Conservation (phyloP, 352 stramenopile genomes). For the Phytophthora ohioensis region DNA sequence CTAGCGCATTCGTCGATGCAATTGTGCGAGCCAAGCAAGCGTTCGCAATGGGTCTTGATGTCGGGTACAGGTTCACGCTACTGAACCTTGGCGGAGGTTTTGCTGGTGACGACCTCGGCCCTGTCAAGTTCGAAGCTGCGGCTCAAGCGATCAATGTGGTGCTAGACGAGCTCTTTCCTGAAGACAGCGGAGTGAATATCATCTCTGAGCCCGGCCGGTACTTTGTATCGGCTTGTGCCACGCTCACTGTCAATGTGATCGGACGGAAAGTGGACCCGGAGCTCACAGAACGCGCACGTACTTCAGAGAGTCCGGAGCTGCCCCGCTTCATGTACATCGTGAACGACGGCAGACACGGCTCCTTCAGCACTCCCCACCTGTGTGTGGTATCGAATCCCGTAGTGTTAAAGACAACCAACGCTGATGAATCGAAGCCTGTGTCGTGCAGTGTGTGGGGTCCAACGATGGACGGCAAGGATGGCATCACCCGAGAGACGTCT, state of each 20-base stretch:
- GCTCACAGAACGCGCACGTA: slow-evolving; percentile 24
- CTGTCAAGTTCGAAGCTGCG: slow-evolving; percentile 54
- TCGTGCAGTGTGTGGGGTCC: slow-evolving; percentile 56
- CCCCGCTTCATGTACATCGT: slow-evolving; percentile 66
- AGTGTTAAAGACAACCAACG: slow-evolving; percentile 27
- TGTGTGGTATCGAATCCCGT: slow-evolving; percentile 38
- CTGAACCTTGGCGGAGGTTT: slow-evolving; percentile 93
- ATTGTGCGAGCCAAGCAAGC: slow-evolving; percentile 66
- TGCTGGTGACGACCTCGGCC: slow-evolving; percentile 56
- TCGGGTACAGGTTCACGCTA: slow-evolving; percentile 71
- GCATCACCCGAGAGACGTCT: slow-evolving; percentile 46
- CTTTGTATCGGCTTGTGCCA: slow-evolving; percentile 78
- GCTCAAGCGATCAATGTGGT: slow-evolving; percentile 49
- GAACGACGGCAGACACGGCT: slow-evolving; percentile 58
- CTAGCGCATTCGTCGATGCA: slow-evolving; percentile 77
- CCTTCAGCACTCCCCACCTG: slow-evolving; percentile 53
- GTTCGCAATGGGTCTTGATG: slow-evolving; percentile 71
- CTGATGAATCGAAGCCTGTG: slow-evolving; percentile 27
- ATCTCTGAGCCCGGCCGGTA: slow-evolving; percentile 93
- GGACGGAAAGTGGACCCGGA: slow-evolving; percentile 54
- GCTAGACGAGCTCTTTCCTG: slow-evolving; percentile 58
- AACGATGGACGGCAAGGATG: slow-evolving; percentile 64
- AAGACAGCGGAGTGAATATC: slow-evolving; percentile 58
- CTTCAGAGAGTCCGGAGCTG: slow-evolving; percentile 29
- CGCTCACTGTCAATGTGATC: slow-evolving; percentile 80